Conservation (phyloP, 148 eudicot species). For the Tetragonia tetragonoides region DNA sequence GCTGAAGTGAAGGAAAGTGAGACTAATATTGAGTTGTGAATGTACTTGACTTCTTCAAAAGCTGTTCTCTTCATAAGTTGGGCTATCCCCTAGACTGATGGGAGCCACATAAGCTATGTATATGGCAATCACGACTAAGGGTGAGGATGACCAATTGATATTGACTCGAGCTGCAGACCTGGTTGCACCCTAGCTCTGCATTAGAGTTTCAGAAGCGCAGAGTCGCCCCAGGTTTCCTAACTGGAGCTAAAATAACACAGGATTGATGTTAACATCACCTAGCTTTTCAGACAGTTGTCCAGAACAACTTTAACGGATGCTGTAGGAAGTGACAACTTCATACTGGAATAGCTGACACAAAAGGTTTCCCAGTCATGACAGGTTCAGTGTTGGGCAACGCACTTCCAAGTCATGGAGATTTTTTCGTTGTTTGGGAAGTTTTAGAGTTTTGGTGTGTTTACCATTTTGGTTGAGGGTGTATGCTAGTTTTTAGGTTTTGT, state of each 20-base stretch:
- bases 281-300: constrained; percentile 13
- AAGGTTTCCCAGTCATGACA: constrained; percentile 17
- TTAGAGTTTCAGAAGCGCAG: not conserved
- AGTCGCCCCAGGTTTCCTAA: not conserved
- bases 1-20: constrained; percentile 13
- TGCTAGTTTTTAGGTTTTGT: constrained; percentile 17
- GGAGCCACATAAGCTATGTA: not conserved
- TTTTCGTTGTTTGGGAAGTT: constrained; percentile 15
- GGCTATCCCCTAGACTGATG: not conserved
- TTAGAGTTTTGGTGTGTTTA: constrained; percentile 24
- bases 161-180: not conserved
- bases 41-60: not conserved
- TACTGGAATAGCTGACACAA: constrained; percentile 16
- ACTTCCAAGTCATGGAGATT: constrained; percentile 9
- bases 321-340: constrained; percentile 23
- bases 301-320: constrained; percentile 13
- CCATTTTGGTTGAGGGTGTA: constrained; percentile 15
- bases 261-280: constrained; percentile 4
- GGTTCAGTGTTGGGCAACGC: constrained; percentile 8
- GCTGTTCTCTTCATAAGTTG: not conserved
- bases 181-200: constrained; percentile 4
- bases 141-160: not conserved
- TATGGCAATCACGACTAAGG: not conserved
- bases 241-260: constrained; percentile 3
- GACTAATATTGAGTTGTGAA: constrained; percentile 1